A percentile compares a stretch with the other conserved stretches of the same genome.
Evolutionary conservation across 768 basidiomycete genomes (phyloP).

Genomic region (Cyclocybe cylindracea): DNA sequence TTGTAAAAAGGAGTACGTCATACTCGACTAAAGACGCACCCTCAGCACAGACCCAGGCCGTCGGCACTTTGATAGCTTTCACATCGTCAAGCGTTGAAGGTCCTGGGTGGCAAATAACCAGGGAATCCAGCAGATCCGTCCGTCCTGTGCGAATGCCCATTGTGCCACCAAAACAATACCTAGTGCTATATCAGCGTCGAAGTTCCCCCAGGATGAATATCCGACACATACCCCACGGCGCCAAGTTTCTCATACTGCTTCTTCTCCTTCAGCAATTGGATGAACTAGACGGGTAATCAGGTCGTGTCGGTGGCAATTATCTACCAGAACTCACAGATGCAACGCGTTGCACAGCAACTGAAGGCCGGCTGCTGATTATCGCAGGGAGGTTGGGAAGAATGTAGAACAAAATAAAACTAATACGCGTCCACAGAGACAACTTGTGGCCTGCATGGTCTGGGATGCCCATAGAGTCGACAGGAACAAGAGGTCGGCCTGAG

Average conservation of each 20-base stretch:
- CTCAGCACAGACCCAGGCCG: constrained; percentile 43
- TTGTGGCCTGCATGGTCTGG: constrained; percentile 35
- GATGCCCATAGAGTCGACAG: constrained; percentile 21
- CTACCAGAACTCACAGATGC: constrained; percentile 24
- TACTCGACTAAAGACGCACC: constrained; percentile 20
- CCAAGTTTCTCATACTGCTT: constrained; percentile 46
- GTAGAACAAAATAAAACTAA: constrained; percentile 23
- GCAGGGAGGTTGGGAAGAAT: constrained; percentile 27
- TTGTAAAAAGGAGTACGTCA: not conserved
- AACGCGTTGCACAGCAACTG: constrained; percentile 31
- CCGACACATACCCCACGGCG: constrained; percentile 37
- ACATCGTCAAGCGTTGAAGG: constrained; percentile 32
- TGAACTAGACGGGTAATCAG: not conserved
- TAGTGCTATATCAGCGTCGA: constrained; percentile 6
- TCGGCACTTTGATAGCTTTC: constrained; percentile 37
- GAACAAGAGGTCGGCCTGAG: constrained; percentile 31
- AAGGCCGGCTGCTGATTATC: constrained; percentile 31
- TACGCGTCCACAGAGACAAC: constrained; percentile 24
- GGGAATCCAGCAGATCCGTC: constrained; percentile 35
- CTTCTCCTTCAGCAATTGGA: constrained; percentile 36
- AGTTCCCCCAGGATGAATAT: not conserved
- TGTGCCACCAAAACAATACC: constrained; percentile 47
- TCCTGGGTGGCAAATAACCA: constrained; percentile 45
- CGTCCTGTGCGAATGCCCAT: constrained; percentile 36
- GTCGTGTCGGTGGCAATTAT: constrained; percentile 2